These are phyloP conservation scores for Gossypium davidsonii DNA, from an alignment of 441 rosid species.

Conservation along the genomic window DNA sequence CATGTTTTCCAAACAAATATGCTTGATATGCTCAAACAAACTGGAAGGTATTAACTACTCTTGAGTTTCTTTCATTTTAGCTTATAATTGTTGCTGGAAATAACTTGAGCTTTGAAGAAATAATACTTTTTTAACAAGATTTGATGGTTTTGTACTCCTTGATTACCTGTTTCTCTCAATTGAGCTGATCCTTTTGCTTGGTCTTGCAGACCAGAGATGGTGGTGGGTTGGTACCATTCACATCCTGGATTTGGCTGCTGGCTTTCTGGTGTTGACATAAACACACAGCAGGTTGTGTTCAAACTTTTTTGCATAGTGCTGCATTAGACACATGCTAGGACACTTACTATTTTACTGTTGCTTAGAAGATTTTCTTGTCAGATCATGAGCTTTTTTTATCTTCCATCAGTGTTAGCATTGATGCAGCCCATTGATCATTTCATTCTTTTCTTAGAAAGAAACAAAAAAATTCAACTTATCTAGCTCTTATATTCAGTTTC, in stretches of 20 bases:
- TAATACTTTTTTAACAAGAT: background rate
- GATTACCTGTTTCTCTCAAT: background rate
- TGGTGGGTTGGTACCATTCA: constrained; percentile 99
- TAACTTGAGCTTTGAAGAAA: background rate
- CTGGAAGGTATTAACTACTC: constrained; percentile 61
- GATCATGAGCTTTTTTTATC: background rate
- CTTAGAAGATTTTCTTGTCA: background rate
- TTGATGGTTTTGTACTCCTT: background rate
- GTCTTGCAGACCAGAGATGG: constrained; percentile 90
- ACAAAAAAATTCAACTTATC: background rate
- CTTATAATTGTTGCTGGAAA: background rate
- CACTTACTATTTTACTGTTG: background rate
- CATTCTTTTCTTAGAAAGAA: background rate
- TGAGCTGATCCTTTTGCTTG: constrained; percentile 11
- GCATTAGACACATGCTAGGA: background rate
- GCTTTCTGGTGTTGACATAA: constrained; percentile 99
- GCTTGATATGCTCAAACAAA: constrained; percentile 99
- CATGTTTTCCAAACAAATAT: constrained; percentile 96
- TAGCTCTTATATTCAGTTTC: background rate
- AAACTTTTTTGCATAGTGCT: background rate
- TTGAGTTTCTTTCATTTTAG: background rate
- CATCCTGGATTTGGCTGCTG: constrained; percentile 99
- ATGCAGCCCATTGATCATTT: background rate
- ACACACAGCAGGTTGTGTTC: constrained; percentile 81
- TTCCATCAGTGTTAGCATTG: background rate